phyloP scores from a whole-genome alignment of 1,284 basidiomycete genomes.

The Thecaphora frezii region DNA sequence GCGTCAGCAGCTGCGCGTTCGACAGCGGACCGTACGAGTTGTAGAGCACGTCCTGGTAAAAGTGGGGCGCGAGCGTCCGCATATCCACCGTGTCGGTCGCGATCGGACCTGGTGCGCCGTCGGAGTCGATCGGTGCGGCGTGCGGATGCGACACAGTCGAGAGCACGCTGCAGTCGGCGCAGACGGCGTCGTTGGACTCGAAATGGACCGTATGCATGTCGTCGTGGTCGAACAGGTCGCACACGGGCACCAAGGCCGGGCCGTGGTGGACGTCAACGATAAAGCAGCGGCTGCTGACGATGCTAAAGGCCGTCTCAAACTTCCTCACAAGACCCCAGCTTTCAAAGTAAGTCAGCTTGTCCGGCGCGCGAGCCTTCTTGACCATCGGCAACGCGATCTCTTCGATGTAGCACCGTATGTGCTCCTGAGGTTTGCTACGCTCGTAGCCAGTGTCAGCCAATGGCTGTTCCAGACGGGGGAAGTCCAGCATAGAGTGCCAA shows the following conservation, averaged over 20 bases:
- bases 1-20: conserved; percentile 43
- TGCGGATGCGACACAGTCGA: background rate
- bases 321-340: conserved; percentile 5
- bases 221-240: conserved; percentile 52
- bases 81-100: conserved; percentile 42
- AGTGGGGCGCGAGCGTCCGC: conserved; percentile 15
- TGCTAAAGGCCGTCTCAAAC: conserved; percentile 32
- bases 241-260: conserved; percentile 44
- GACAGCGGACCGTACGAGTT: conserved; percentile 51
- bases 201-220: conserved; percentile 44
- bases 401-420: background rate
- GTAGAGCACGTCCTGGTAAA: conserved; percentile 22
- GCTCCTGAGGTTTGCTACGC: background rate
- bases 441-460: too few relatives aligned
- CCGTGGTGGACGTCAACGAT: conserved; percentile 48
- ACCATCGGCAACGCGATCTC: background rate
- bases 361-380: too few relatives aligned
- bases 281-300: conserved; percentile 51
- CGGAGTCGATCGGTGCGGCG: background rate
- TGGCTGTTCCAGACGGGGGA: too few relatives aligned
- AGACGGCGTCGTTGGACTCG: conserved; percentile 51
- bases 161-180: conserved; percentile 38
- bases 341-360: background rate
- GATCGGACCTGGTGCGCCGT: background rate
- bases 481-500: too few relatives aligned